Evolutionary conservation across 768 basidiomycete genomes (phyloP).

Genomic region (Termitomyces bulborhizus): DNA sequence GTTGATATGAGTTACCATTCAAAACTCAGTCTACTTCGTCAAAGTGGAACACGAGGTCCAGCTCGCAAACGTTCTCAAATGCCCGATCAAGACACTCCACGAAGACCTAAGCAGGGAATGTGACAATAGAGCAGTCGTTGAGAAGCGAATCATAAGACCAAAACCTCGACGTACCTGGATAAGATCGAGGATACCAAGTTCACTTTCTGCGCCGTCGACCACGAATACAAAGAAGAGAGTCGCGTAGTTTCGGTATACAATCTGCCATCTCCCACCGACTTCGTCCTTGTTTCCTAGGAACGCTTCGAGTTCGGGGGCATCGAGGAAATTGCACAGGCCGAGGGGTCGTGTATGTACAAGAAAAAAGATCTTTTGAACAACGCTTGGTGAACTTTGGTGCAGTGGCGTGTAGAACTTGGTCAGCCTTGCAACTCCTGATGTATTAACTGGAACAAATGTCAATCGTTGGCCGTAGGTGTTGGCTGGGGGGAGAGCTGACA

Average conservation of each 20-base stretch:
- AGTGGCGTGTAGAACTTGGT: constrained; percentile 88
- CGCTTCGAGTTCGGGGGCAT: constrained; percentile 80
- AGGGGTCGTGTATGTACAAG: constrained; percentile 78
- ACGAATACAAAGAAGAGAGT: constrained; percentile 97
- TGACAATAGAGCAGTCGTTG: background rate
- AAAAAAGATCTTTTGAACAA: constrained; percentile 87
- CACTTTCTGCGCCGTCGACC: constrained; percentile 94
- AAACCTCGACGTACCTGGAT: constrained; percentile 64
- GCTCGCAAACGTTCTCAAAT: constrained; percentile 97
- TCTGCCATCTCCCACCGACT: constrained; percentile 63
- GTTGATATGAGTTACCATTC: background rate
- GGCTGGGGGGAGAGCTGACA: constrained; percentile 40
- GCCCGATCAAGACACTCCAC: constrained; percentile 94
- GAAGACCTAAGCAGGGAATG: constrained; percentile 60
- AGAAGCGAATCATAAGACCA: background rate
- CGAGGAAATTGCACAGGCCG: constrained; percentile 92
- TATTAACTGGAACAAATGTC: constrained; percentile 64
- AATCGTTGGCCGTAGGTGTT: background rate
- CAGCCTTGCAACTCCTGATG: constrained; percentile 77
- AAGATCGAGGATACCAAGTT: constrained; percentile 91
- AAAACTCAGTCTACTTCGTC: constrained; percentile 64
- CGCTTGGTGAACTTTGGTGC: constrained; percentile 56
- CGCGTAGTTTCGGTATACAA: constrained; percentile 94
- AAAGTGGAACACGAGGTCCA: constrained; percentile 98
- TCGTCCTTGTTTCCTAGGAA: constrained; percentile 55